phyloP scores from a whole-genome alignment of 2,329 filamentous ascomycete species.

The Epichloe sp. region DNA sequence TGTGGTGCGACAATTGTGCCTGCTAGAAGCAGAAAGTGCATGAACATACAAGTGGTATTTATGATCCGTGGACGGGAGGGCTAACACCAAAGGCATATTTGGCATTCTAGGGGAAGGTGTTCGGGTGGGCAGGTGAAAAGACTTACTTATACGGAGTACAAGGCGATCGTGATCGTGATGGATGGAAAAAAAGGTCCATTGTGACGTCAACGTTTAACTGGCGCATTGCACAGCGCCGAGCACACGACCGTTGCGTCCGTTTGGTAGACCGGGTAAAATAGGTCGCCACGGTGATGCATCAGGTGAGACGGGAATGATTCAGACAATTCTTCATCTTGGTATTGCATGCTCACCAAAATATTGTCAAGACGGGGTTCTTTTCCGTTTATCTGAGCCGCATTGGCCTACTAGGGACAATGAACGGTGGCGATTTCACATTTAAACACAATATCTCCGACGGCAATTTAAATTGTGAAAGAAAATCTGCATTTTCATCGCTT shows the following conservation, averaged over 20 bases:
- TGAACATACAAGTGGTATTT: not conserved
- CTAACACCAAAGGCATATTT: not conserved
- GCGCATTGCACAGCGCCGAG: not conserved
- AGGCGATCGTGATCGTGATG: constrained; percentile 2
- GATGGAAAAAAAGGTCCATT: not conserved
- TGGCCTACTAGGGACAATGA: no score
- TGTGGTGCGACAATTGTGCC: not conserved
- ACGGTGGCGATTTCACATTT: no score
- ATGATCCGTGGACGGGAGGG: not conserved
- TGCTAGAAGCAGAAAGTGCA: not conserved
- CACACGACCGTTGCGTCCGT: not conserved
- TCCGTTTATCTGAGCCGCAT: no score
- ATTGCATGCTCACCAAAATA: no score
- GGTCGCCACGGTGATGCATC: not conserved
- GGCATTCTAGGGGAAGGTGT: not conserved
- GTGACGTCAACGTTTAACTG: constrained; percentile 3
- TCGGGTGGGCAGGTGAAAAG: not conserved
- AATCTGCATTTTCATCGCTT: no score
- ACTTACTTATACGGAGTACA: not conserved
- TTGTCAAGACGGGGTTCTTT: no score
- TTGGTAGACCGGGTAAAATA: no score
- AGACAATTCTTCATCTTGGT: no score
- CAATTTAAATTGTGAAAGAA: no score
- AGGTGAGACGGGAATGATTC: no score
- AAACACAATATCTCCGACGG: no score